Base-by-base conservation (phyloP, 306 rosid species). In the Quercus mongolica region DNA sequence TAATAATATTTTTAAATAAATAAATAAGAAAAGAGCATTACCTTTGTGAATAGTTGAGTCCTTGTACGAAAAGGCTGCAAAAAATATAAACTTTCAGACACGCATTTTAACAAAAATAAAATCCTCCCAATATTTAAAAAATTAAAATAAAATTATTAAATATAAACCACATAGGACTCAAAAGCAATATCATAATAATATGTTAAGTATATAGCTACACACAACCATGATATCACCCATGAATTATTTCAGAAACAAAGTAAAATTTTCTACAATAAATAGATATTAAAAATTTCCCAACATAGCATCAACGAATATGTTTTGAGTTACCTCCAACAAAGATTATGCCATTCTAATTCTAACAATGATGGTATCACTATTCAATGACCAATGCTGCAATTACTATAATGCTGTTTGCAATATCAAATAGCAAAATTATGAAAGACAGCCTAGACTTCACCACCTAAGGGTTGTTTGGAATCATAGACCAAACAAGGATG, bases 11-110 rank as follows among this genome's bases (percentile, higher is more conserved):
- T 35, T 35, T 5, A 35, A 38, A 38, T 38, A 38, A 38, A 6
- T 33, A 69, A 69, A 59, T 6, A 21, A 52, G 59, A 74, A 65
- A 73, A 41, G 46, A 84, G 38, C 52, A 74, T 87, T 86, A 94
- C 99, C 99, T 94, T 89, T 56, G 86, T 86, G 84, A 90, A 94
- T 68, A 94, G 88, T 78, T 56, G 92, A 83, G 90, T 92, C 84
- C 99, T 88, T 11, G 97, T 91, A 74, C 11, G 89, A 76, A 94
- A 94, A 84, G 99, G 99, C 99, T 94, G 99, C 95, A 87, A 76
- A 81, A 80, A 76, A 63, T 18, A 35, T 31, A 59, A 23, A 71
- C 26, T 33, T 31, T 9, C 3, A 64, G 12, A 64, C 70, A 64
- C 28, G 15, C 12, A 17, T 13, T 9, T 28, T 18, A 63, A 76